Evolutionary conservation across 352 stramenopile genomes (phyloP).

Genomic region (Globisporangium nunn): DNA sequence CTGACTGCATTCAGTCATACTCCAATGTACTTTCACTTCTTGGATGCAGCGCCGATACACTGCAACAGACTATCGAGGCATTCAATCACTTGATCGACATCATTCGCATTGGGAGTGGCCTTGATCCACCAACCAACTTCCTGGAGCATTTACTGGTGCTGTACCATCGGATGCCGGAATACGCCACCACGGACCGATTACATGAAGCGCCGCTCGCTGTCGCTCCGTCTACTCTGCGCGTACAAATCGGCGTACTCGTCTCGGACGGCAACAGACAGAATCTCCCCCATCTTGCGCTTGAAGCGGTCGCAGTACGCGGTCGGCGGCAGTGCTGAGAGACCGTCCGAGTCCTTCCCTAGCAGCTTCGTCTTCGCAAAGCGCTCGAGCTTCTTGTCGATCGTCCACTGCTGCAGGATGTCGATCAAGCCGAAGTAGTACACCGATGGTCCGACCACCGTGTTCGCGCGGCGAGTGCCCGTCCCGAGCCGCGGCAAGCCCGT

Average conservation of each 20-base stretch:
- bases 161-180: neutral
- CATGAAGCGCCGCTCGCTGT: constrained; percentile 41
- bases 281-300: constrained; percentile 84
- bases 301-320: constrained; percentile 86
- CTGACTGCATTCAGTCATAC: neutral
- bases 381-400: constrained; percentile 88
- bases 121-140: neutral
- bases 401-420: constrained; percentile 87
- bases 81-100: neutral
- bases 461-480: constrained; percentile 69
- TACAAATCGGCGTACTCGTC: constrained; percentile 52
- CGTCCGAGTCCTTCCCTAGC: constrained; percentile 67
- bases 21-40: neutral
- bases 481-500: constrained; percentile 40
- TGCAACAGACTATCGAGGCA: neutral
- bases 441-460: constrained; percentile 81
- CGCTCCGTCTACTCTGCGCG: constrained; percentile 26
- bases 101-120: neutral
- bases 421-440: constrained; percentile 88
- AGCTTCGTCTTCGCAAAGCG: constrained; percentile 85
- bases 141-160: neutral
- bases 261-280: constrained; percentile 60
- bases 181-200: constrained; percentile 16
- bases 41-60: neutral
- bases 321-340: constrained; percentile 72